Base-by-base conservation (phyloP, 2,329 filamentous ascomycete genomes). In the Neopestalotiopsis clavispora region DNA sequence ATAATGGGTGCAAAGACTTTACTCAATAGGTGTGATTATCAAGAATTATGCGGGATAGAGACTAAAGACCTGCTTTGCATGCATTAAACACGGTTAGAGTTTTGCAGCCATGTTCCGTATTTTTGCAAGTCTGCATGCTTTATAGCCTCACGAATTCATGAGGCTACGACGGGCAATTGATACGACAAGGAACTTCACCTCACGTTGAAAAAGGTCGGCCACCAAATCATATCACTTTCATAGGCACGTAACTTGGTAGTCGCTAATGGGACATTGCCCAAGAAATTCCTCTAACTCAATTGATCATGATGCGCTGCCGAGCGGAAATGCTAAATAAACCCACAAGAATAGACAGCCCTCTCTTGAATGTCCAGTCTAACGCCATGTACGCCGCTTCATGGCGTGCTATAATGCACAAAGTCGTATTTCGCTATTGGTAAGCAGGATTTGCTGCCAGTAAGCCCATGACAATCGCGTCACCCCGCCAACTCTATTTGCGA, bases 251-350 rank as follows among this genome's bases (percentile, higher is more conserved):
- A 1, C n/a, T 20, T 28, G n/a, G 57, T n/a, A 28, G 57, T 28
- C 10, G 57, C 17, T 13, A 6, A 40, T 30, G 42, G 40, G 62
- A 34, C 14, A 20, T 7, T 10, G 20, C 17, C 38, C 62, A 66
- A 40, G 34, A 45, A 17, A 58, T 57, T 66, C 20, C 63, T 57
- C 63, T 57, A 66, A 38, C 6, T 38, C 6, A 38, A 10, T 38
- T 52, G 45, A 52, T 65, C 49, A 58, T 28, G 52, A n/a, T 49
- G 38, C 63, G 49, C 49, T 66, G 57, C 63, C 42, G 32, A 49
- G 13, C 63, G 63, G 28, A 66, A 66, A 66, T 66, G 63, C 63
- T 66, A 28, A 58, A 66, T 10, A 14, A n/a, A n/a, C 23, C 23
- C 23, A n/a, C 14, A 12, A 23, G 17, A 66, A 23, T n/a, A 28